phyloP scores from a whole-genome alignment of 192 early-diverging fungal genomes.

The Gamsiella multidivaricata region DNA sequence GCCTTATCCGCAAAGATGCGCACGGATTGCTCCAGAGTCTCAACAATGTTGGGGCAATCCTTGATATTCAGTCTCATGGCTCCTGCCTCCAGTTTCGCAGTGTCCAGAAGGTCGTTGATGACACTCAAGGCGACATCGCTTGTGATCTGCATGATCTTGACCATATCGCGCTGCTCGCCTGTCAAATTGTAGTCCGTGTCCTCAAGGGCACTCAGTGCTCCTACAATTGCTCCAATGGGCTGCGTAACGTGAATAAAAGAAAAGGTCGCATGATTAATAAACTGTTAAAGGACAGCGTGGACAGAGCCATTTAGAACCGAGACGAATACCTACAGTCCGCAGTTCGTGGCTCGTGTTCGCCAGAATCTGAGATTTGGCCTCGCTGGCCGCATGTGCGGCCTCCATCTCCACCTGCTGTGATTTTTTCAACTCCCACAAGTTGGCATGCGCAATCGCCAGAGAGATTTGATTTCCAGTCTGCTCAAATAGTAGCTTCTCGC shows the following conservation, averaged over 20 bases:
- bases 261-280: background rate
- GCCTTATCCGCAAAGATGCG: constrained; percentile 55
- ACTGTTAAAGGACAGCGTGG: background rate
- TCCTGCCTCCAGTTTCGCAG: constrained; percentile 55
- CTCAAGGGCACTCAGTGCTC: constrained; percentile 55
- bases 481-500: constrained; percentile 55
- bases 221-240: constrained; percentile 57
- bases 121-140: constrained; percentile 54
- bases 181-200: constrained; percentile 49
- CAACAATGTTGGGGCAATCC: constrained; percentile 53
- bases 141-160: constrained; percentile 57
- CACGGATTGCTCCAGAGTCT: constrained; percentile 54
- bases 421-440: constrained; percentile 50
- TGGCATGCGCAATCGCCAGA: constrained; percentile 55
- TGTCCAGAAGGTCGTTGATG: constrained; percentile 55
- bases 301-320: too few relatives aligned
- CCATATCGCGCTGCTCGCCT: constrained; percentile 56
- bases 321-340: constrained; percentile 30
- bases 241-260: background rate
- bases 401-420: constrained; percentile 57
- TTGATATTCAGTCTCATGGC: constrained; percentile 56
- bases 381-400: constrained; percentile 52
- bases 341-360: constrained; percentile 56
- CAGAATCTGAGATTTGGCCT: constrained; percentile 56
- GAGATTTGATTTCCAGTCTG: constrained; percentile 57